Evolutionary conservation across 805 yeast species (phyloP).

Genomic region (Lipomyces spencermartinsiae): DNA sequence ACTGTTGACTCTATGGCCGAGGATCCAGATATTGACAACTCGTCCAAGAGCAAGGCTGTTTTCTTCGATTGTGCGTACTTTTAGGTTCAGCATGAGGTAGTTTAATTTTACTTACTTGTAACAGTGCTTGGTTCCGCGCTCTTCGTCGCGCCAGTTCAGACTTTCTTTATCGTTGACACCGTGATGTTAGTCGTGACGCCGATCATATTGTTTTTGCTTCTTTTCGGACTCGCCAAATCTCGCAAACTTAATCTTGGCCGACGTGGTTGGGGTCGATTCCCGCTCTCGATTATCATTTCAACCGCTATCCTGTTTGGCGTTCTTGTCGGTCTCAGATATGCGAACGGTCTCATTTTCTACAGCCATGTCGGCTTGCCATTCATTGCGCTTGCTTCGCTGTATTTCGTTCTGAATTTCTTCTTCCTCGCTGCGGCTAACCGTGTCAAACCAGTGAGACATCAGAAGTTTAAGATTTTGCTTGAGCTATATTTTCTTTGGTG

Average conservation of each 20-base stretch:
- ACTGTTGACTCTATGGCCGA: slow-evolving; percentile 56
- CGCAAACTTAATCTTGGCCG: slow-evolving; percentile 48
- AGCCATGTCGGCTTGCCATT: slow-evolving; percentile 58
- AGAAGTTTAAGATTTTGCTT: slow-evolving; percentile 62
- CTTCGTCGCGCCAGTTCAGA: slow-evolving; percentile 39
- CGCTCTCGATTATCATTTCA: slow-evolving; percentile 61
- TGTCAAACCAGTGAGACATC: slow-evolving; percentile 59
- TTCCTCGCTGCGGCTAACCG: slow-evolving; percentile 56
- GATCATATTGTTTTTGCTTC: slow-evolving; percentile 54
- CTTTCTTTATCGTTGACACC: slow-evolving; percentile 59
- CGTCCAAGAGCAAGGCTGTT: slow-evolving; percentile 52
- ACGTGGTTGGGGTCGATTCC: slow-evolving; percentile 59
- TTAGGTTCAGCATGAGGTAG: not conserved
- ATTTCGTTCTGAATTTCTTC: slow-evolving; percentile 61
- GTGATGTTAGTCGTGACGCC: slow-evolving; percentile 63
- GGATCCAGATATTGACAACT: slow-evolving; percentile 48
- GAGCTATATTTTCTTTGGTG: slow-evolving; percentile 65
- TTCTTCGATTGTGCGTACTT: slow-evolving; percentile 59
- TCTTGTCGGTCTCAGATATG: slow-evolving; percentile 50
- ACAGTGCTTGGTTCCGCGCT: slow-evolving; percentile 35
- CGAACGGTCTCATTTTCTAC: slow-evolving; percentile 60
- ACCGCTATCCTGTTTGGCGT: slow-evolving; percentile 48
- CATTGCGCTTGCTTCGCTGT: slow-evolving; percentile 54
- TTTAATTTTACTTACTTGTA: not conserved
- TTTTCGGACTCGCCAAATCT: slow-evolving; percentile 42